These are phyloP conservation scores for Xenoacremonium recifei DNA, from an alignment of 2,329 filamentous ascomycete species.

Conservation along the genomic window DNA sequence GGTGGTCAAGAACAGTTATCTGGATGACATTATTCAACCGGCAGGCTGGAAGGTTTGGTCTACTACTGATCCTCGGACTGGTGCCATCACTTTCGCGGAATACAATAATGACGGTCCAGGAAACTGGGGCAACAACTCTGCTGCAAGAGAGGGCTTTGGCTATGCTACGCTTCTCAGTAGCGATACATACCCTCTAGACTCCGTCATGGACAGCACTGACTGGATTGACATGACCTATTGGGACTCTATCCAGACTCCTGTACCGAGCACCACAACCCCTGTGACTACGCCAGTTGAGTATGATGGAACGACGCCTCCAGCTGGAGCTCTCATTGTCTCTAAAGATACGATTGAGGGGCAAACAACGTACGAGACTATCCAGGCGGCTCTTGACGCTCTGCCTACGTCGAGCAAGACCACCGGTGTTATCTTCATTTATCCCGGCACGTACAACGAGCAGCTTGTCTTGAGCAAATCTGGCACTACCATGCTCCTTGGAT, in stretches of 20 bases:
- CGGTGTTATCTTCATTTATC: slow-evolving; percentile 34
- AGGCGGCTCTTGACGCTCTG: slow-evolving; percentile 25
- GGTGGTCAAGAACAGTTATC: no score
- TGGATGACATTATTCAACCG: no score
- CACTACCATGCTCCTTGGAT: slow-evolving; percentile 18
- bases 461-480: slow-evolving; percentile 13
- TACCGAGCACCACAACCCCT: slow-evolving; percentile 11
- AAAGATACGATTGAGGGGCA: slow-evolving; percentile 19
- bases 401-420: slow-evolving; percentile 11
- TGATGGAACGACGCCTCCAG: slow-evolving; percentile 38
- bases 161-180: no score
- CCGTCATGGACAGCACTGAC: no score
- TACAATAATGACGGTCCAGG: no score
- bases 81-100: no score
- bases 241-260: slow-evolving; percentile 22
- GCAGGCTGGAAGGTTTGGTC: no score
- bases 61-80: no score
- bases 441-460: slow-evolving; percentile 59
- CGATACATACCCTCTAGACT: no score
- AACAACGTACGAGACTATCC: slow-evolving; percentile 25
- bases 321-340: slow-evolving; percentile 40
- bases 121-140: no score
- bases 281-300: slow-evolving; percentile 32
- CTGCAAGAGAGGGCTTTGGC: no score
- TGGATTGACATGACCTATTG: no score